A percentile compares a stretch with the other conserved stretches of the same genome.
These are phyloP conservation scores for Solanum arcanum DNA, from an alignment of 257 asterid genomes.

Conservation along the genomic window DNA sequence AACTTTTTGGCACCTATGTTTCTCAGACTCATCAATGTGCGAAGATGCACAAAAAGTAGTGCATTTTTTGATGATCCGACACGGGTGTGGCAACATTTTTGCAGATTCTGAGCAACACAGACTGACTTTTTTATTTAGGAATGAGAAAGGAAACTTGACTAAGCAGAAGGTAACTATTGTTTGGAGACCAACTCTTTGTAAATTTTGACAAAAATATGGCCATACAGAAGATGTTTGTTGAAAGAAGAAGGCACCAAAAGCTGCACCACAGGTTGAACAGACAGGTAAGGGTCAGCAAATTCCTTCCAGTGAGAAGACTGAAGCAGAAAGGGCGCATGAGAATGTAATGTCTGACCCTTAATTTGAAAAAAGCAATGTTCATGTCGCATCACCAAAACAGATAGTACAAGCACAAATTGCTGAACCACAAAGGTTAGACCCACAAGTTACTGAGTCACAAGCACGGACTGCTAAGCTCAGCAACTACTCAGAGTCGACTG, in stretches of 20 bases:
- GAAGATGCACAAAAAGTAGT: not conserved
- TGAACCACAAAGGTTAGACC: not conserved
- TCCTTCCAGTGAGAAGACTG: not conserved
- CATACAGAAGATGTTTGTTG: not conserved
- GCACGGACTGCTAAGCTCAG: not conserved
- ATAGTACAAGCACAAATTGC: not conserved
- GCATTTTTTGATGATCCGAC: not conserved
- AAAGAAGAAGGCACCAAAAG: not conserved
- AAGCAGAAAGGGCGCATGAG: not conserved
- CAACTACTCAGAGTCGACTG: not conserved
- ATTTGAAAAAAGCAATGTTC: not conserved
- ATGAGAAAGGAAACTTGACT: not conserved
- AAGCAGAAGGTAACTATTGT: not conserved
- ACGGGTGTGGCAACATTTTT: not conserved
- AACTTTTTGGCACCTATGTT: not conserved
- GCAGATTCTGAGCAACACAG: not conserved
- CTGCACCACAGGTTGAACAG: not conserved
- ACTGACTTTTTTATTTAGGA: not conserved
- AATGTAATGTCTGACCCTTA: not conserved
- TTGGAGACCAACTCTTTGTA: not conserved
- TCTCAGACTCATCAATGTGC: not conserved
- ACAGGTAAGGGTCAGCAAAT: not conserved
- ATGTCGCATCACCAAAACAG: not conserved
- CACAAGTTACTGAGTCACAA: not conserved
- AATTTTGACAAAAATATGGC: not conserved